Evolutionary conservation across 2,329 filamentous ascomycete species (phyloP).

Genomic region (Penicillium sp.): DNA sequence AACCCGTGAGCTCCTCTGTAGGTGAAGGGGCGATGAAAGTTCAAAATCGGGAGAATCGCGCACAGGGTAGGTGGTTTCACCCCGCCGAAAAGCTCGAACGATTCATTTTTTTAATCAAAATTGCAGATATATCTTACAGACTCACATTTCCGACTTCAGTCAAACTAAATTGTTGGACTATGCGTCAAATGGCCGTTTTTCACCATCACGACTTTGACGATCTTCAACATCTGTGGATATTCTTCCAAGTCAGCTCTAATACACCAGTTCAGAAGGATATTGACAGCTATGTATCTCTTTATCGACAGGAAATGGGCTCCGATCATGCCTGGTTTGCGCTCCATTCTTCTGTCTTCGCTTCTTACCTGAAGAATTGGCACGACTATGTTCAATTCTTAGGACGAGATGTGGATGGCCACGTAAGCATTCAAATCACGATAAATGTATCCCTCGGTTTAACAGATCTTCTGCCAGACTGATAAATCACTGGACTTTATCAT

Average conservation of each 20-base stretch:
- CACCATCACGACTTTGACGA: conserved; percentile 14
- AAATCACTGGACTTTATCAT: background rate
- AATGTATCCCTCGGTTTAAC: background rate
- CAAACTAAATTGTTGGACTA: conserved; percentile 12
- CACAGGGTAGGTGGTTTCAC: background rate
- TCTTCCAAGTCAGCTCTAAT: conserved; percentile 13
- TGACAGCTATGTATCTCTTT: background rate
- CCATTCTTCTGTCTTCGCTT: background rate
- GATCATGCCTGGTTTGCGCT: background rate
- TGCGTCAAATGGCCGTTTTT: conserved; percentile 21
- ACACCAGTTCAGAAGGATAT: background rate
- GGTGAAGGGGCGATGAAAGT: conserved; percentile 20
- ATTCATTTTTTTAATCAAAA: background rate
- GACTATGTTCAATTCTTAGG: background rate
- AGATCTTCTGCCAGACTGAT: background rate
- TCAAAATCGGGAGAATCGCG: conserved; percentile 9
- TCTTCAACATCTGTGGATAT: conserved; percentile 18
- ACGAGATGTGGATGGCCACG: background rate
- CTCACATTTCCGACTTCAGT: conserved; percentile 6
- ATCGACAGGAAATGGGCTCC: background rate
- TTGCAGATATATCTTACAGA: conserved; percentile 14
- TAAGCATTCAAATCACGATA: background rate
- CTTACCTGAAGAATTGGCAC: background rate
- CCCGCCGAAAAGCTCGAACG: background rate
- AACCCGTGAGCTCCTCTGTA: conserved; percentile 19